Evolutionary conservation across 2,329 filamentous ascomycete species (phyloP).

Genomic region (Stemphylium vesicarium): DNA sequence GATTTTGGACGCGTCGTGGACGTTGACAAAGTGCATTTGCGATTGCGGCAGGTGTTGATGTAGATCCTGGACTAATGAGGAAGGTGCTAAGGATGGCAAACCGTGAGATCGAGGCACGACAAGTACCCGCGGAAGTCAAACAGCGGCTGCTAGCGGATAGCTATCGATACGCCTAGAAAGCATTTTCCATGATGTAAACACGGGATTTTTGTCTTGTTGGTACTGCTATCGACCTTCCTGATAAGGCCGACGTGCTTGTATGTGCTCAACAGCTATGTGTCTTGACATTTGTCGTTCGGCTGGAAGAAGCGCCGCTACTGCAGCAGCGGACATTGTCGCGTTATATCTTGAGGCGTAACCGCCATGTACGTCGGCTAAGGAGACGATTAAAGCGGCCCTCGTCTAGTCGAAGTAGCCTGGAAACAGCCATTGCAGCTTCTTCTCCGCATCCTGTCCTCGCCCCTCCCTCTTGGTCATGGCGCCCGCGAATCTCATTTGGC

Average conservation of each 20-base stretch:
- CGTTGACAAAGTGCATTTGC: not conserved
- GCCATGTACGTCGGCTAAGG: constrained; percentile 5
- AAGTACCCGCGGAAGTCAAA: constrained; percentile 16
- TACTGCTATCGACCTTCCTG: constrained; percentile 20
- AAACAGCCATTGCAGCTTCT: constrained; percentile 86
- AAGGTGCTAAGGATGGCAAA: constrained; percentile 21
- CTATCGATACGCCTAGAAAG: constrained; percentile 19
- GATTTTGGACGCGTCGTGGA: not conserved
- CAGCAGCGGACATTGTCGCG: not conserved
- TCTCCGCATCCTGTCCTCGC: constrained; percentile 73
- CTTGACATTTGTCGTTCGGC: not conserved
- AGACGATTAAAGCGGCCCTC: not conserved
- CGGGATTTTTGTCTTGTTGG: not conserved
- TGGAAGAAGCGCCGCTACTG: not conserved
- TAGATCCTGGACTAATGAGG: constrained; percentile 20
- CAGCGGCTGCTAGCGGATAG: constrained; percentile 17
- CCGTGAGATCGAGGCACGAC: constrained; percentile 1
- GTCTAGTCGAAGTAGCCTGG: constrained; percentile 71
- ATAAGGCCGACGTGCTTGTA: constrained; percentile 6
- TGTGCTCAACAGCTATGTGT: not conserved
- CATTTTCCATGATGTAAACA: constrained; percentile 30
- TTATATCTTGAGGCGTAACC: not conserved
- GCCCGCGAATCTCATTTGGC: constrained; percentile 76
- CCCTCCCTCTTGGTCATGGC: constrained; percentile 82
- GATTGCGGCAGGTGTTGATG: constrained; percentile 9